Evolutionary conservation across 225 moss, liverwort and hornwort species (phyloP), one percentile per base, ranked within the genome.

Genomic region (Physcomitrellopsis africana): DNA sequence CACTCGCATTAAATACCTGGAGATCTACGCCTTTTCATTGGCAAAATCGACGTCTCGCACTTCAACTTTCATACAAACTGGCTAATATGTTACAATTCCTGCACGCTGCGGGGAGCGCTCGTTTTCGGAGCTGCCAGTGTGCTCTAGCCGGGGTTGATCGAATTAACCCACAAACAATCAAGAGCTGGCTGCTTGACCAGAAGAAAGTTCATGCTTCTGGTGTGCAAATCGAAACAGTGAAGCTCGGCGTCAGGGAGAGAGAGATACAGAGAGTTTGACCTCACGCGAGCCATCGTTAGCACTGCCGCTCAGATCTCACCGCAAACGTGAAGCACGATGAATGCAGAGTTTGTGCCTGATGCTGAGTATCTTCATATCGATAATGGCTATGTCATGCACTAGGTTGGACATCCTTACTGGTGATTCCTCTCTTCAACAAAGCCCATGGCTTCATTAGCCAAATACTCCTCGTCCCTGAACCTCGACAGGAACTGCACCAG

Each of bases 381-480:
- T 37, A 37, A 37, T 37, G 32, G 32, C 32, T 37, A 7, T 37
- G 3, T 37, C 32, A 37, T 37, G 32, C 32, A 52, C 16, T 16
- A 52, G 17, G 5, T 52, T 52, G 1, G 4, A 80, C 73, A 80
- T 17, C 80, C 51, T 3, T 77, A 73, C 53, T 41, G 24, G 20
- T 77, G 79, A 47, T 68, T 77, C 54, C 85, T 79, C 16, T 92
- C 91, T 71, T 88, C 88, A 1, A 76, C 77, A 56, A 84, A 92
- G 0, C 42, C 86, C 80, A 91, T 83, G 27, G 94, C 91, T 87
- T 92, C 90, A 13, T 69, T 68, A 0, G 96, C 76, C 20, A 94
- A 48, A 58, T 91, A 96, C 55, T 96, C 94, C 66, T 94, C 96
- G 47, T 96, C 92, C 15, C 89, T 80, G 19, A 96, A 96, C 55